Conservation (phyloP, 2,329 filamentous ascomycete species). For the Didymella sp. region DNA sequence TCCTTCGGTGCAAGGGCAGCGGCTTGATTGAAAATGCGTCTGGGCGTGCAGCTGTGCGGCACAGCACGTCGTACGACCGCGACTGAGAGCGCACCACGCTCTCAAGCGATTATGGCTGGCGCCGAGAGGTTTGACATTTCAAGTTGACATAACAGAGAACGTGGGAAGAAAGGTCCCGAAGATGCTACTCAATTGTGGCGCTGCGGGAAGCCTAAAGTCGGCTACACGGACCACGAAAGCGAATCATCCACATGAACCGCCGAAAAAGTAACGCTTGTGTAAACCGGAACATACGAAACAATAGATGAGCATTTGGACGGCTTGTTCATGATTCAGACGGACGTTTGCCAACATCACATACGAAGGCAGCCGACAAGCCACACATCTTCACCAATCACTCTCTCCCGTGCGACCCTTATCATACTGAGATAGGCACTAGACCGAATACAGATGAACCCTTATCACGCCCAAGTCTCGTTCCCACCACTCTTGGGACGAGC, state of each 20-base stretch:
- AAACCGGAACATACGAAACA: constrained; percentile 21
- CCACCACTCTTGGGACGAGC: constrained; percentile 24
- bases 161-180: too few relatives aligned
- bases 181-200: background rate
- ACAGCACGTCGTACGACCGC: background rate
- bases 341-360: constrained; percentile 24
- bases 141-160: background rate
- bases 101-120: too few relatives aligned
- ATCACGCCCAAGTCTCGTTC: constrained; percentile 30
- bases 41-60: background rate
- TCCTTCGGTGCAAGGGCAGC: background rate
- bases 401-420: constrained; percentile 8
- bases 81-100: background rate
- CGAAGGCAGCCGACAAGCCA: constrained; percentile 19
- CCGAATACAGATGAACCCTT: constrained; percentile 26
- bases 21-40: background rate
- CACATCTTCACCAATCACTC: constrained; percentile 21
- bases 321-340: constrained; percentile 4
- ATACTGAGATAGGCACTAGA: background rate
- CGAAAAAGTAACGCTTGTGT: constrained; percentile 22
- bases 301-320: constrained; percentile 19
- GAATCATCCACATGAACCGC: constrained; percentile 28
- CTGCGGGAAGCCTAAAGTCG: constrained; percentile 23
- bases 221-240: constrained; percentile 29
- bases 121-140: background rate